Percentiles rank a stretch among this genome's conserved stretches.
Evolutionary conservation across 2,329 filamentous ascomycete species (phyloP).

Genomic region (Pseudogymnoascus sp.): DNA sequence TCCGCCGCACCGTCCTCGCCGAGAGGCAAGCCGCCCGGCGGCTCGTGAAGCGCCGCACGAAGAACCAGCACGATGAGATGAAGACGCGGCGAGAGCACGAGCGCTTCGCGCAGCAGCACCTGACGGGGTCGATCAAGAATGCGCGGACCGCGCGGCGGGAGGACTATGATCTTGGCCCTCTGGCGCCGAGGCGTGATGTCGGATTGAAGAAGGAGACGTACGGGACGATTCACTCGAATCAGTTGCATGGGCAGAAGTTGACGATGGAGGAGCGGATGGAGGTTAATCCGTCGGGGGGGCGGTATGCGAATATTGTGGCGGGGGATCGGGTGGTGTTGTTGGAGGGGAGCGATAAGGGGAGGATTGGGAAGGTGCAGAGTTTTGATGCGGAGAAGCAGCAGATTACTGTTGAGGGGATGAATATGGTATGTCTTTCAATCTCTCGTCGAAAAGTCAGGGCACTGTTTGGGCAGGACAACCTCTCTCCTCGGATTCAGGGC

Average conservation of each 20-base stretch:
- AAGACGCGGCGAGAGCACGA: constrained; percentile 19
- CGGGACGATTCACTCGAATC: constrained; percentile 44
- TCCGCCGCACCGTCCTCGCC: constrained; percentile 58
- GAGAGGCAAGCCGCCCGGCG: constrained; percentile 54
- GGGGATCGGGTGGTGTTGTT: constrained; percentile 79
- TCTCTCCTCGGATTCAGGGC: background rate
- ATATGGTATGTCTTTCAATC: constrained; percentile 47
- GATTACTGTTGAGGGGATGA: constrained; percentile 54
- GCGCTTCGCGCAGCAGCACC: constrained; percentile 22
- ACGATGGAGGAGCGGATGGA: constrained; percentile 16
- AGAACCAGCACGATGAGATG: constrained; percentile 22
- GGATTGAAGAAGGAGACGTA: constrained; percentile 51
- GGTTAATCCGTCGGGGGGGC: constrained; percentile 28
- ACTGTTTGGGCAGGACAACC: background rate
- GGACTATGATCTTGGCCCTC: constrained; percentile 69
- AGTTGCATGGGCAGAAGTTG: constrained; percentile 25
- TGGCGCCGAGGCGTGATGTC: constrained; percentile 70
- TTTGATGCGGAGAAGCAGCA: constrained; percentile 50
- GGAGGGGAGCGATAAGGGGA: constrained; percentile 71
- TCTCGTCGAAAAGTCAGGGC: background rate
- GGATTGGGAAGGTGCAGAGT: constrained; percentile 64
- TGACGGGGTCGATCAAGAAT: constrained; percentile 32
- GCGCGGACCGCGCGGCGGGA: constrained; percentile 57
- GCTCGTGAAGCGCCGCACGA: constrained; percentile 30
- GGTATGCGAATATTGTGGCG: constrained; percentile 53